Conservation (phyloP, 176 grass and related monocot species). For the Eragrostis nindensis region DNA sequence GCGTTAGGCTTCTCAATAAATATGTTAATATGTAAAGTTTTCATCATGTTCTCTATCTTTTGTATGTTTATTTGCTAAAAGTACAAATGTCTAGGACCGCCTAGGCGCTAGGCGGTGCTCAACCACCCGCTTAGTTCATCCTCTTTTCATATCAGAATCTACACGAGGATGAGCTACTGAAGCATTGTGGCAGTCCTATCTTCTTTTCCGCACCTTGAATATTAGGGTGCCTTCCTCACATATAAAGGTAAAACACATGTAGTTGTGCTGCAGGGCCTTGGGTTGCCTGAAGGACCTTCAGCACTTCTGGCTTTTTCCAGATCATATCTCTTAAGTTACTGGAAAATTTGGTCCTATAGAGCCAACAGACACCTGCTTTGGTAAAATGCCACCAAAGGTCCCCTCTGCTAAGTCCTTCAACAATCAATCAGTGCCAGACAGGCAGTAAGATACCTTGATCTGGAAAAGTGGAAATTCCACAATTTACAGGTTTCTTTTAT, state of each 20-base stretch:
- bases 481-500: background rate
- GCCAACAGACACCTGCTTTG: background rate
- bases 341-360: background rate
- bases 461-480: background rate
- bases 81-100: too few relatives aligned
- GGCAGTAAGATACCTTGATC: background rate
- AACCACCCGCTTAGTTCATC: too few relatives aligned
- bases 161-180: background rate
- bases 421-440: constrained; percentile 3
- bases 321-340: background rate
- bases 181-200: background rate
- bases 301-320: background rate
- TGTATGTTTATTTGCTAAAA: too few relatives aligned
- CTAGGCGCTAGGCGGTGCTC: too few relatives aligned
- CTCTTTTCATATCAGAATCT: background rate
- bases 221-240: background rate
- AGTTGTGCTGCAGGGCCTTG: background rate
- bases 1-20: too few relatives aligned
- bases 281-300: background rate
- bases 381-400: background rate
- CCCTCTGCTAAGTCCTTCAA: background rate
- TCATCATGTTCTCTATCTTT: too few relatives aligned
- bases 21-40: too few relatives aligned
- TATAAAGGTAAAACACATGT: background rate
- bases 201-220: background rate